These are phyloP conservation scores for Aegilops bicornis DNA, from an alignment of 176 grass and related monocot species.

Conservation along the genomic window DNA sequence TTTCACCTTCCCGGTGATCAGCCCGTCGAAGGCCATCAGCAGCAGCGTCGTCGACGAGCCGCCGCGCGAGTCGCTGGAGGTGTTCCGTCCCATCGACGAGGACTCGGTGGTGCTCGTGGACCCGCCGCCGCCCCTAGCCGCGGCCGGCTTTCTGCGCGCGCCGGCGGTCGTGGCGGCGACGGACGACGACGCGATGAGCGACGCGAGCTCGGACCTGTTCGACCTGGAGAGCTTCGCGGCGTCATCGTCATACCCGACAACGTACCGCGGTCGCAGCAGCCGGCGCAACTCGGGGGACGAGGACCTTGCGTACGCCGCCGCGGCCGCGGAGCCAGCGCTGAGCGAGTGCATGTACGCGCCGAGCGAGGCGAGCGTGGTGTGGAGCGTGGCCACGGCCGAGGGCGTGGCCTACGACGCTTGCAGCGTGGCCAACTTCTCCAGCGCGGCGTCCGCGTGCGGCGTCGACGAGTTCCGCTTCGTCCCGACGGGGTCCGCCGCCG, in stretches of 20 bases:
- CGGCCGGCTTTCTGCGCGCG: neutral
- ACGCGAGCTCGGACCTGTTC: conserved; percentile 77
- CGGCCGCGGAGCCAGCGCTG: conserved; percentile 30
- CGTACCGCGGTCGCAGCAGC: conserved; percentile 40
- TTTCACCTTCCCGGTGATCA: conserved; percentile 47
- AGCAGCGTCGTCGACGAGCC: conserved; percentile 22
- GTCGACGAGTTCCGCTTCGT: conserved; percentile 51
- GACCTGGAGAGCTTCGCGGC: conserved; percentile 73
- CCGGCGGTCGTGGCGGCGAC: neutral
- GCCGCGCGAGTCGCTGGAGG: conserved; percentile 61
- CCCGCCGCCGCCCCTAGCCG: neutral
- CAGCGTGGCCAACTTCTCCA: conserved; percentile 68
- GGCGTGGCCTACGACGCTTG: conserved; percentile 46
- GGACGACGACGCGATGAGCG: conserved; percentile 61
- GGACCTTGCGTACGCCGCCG: conserved; percentile 10
- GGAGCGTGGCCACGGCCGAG: conserved; percentile 72
- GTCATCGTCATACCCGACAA: conserved; percentile 48
- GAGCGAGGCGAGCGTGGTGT: conserved; percentile 79
- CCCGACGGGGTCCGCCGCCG: neutral
- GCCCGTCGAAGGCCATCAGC: neutral
- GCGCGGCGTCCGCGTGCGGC: conserved; percentile 57
- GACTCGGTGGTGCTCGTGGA: conserved; percentile 34
- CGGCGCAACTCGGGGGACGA: conserved; percentile 49
- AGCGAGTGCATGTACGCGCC: conserved; percentile 70
- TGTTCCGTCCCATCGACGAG: conserved; percentile 58